Percentiles rank a stretch among this genome's conserved stretches.
phyloP scores from a whole-genome alignment of 2,329 filamentous ascomycete genomes.

The Arthrobotrys iridis region DNA sequence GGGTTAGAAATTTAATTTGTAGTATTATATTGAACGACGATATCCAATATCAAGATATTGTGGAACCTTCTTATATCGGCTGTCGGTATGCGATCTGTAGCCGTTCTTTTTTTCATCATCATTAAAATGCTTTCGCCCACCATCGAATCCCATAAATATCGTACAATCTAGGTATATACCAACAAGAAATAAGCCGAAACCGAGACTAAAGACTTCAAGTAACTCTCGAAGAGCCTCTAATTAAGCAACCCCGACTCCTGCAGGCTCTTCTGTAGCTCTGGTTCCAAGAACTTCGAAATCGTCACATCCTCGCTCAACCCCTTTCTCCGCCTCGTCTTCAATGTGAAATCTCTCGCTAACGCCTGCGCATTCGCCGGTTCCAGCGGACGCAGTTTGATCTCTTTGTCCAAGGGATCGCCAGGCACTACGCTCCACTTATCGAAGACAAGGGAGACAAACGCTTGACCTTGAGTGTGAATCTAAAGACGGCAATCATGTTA shows the following conservation, averaged over 20 bases:
- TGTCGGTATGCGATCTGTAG: not conserved
- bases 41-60: not conserved
- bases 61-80: not conserved
- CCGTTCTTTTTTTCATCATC: not conserved
- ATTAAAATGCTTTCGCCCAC: not conserved
- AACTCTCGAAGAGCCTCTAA: slow-evolving; percentile 4
- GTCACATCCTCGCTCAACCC: slow-evolving; percentile 60
- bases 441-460: slow-evolving; percentile 89
- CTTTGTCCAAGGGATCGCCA: slow-evolving; percentile 90
- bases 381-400: slow-evolving; percentile 81
- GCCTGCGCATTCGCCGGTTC: slow-evolving; percentile 89
- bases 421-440: slow-evolving; percentile 96
- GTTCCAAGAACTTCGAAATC: slow-evolving; percentile 94
- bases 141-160: slow-evolving; percentile 17
- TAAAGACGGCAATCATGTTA: slow-evolving; percentile 40
- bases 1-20: slow-evolving; percentile 12
- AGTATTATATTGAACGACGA: not conserved
- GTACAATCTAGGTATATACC: slow-evolving; percentile 50
- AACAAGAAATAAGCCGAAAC: not conserved
- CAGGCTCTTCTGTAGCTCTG: slow-evolving; percentile 75
- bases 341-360: slow-evolving; percentile 90
- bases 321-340: slow-evolving; percentile 48
- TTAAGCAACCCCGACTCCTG: slow-evolving; percentile 48
- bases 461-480: slow-evolving; percentile 93
- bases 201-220: not conserved